Conservation (phyloP, 805 yeast species). For the Wickerhamomyces alni region DNA sequence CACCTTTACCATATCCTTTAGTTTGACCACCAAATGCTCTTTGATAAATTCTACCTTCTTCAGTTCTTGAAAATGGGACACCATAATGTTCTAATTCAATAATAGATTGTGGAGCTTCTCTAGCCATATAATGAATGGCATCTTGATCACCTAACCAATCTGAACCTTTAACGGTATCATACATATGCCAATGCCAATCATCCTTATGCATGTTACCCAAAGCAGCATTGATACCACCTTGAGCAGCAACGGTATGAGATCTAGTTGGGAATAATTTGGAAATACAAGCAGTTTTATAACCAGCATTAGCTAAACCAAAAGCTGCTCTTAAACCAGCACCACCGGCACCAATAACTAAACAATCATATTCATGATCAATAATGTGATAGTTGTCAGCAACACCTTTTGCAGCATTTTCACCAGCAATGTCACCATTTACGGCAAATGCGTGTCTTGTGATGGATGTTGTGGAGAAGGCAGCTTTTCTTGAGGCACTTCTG, state of each 20-base stretch:
- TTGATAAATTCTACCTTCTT: constrained; percentile 94
- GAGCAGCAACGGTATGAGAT: constrained; percentile 98
- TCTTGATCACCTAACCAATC: constrained; percentile 99
- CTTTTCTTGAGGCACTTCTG: constrained; percentile 59
- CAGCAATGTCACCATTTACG: constrained; percentile 35
- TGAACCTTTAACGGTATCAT: constrained; percentile 97
- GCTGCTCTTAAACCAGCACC: constrained; percentile 99
- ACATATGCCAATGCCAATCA: constrained; percentile 99
- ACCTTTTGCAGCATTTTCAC: constrained; percentile 47
- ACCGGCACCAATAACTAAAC: constrained; percentile 98
- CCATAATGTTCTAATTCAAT: constrained; percentile 97
- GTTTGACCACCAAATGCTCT: constrained; percentile 99
- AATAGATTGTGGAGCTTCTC: constrained; percentile 94
- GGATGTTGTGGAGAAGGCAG: constrained; percentile 18
- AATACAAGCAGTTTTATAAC: constrained; percentile 95
- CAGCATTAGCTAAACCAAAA: constrained; percentile 94
- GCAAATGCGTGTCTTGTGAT: constrained; percentile 21
- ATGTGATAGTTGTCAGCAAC: constrained; percentile 71
- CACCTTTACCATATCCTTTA: constrained; percentile 93
- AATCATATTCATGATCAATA: constrained; percentile 96
- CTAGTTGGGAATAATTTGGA: constrained; percentile 96
- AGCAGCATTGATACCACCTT: constrained; percentile 99
- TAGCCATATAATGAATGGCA: constrained; percentile 98
- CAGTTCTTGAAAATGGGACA: constrained; percentile 96
- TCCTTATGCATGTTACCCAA: constrained; percentile 97